Evolutionary conservation across 1,284 basidiomycete species (phyloP), one percentile per base, ranked within the genome.

Genomic region (Ceratobasidium sp.): DNA sequence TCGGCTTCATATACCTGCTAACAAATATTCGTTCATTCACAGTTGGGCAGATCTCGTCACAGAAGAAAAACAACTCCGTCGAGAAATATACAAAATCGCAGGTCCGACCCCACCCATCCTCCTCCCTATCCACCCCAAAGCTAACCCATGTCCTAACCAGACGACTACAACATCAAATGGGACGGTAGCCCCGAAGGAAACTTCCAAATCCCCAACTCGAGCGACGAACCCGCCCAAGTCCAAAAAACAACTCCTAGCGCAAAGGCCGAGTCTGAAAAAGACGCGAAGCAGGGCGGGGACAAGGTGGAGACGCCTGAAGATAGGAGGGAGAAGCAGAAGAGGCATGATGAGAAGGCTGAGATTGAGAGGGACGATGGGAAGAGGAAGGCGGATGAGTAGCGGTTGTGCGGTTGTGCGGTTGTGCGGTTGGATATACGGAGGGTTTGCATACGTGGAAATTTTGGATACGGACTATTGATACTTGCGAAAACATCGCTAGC

Each of bases 11-110:
- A n/a, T 22, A 19, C 36, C 11, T 9, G 29, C 29, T 24, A n/a
- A 51, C 56, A 50, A 48, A 48, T 45, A n/a, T n/a, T n/a, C n/a
- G n/a, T 31, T 6, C 33, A 22, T 5, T 50, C 7, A 11, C 29
- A 72, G 81, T 15, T 91, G 89, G 88, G 81, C 84, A 57, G 90
- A 91, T 44, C 82, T 89, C 48, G 82, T 87, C 5, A 80, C 83
- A 6, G 90, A 91, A 79, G 85, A 83, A 29, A 88, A 86, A 79
- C 79, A 81, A 8, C 78, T 91, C 22, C 83, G 85, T 48, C 83
- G 80, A 54, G 89, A 91, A 77, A 90, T 91, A 67, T 81, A 84
- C 29, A 83, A 85, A 64, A 90, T 92, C 75, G 87, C 89, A 36
- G 85, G 67, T 17, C 19, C 17, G 59, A 17, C 17, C 27, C 27